Conservation (phyloP, 2,329 filamentous ascomycete species). For the Aspergillus fructus region DNA sequence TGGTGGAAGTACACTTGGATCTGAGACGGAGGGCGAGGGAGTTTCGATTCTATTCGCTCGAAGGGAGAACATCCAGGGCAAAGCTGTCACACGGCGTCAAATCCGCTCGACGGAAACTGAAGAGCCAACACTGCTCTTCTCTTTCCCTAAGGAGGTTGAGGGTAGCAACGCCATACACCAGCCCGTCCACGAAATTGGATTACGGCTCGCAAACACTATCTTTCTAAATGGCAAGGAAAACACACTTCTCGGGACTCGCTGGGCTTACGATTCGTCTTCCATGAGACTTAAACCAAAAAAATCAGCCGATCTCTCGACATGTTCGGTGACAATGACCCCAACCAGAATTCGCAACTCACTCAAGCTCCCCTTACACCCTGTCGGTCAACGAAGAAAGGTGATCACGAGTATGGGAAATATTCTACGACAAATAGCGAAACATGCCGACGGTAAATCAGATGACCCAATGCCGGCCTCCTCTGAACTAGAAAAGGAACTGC, state of each 20-base stretch:
- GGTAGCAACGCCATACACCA: constrained; percentile 5
- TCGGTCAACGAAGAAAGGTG: constrained; percentile 38
- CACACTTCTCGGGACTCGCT: constrained; percentile 39
- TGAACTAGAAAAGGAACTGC: constrained; percentile 42
- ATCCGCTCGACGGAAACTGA: constrained; percentile 29
- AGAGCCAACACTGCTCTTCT: constrained; percentile 35
- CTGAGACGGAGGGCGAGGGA: constrained; percentile 30
- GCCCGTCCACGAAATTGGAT: constrained; percentile 32
- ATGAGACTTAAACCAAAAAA: constrained; percentile 26
- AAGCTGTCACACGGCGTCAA: constrained; percentile 27
- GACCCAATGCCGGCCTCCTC: constrained; percentile 40
- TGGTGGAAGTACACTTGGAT: neutral
- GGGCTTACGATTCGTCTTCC: constrained; percentile 25
- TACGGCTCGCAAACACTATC: constrained; percentile 43
- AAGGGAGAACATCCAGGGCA: constrained; percentile 28
- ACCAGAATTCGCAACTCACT: constrained; percentile 21
- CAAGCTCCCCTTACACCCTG: constrained; percentile 35
- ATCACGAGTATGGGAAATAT: constrained; percentile 46
- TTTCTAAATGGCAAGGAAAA: constrained; percentile 44
- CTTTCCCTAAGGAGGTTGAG: constrained; percentile 16
- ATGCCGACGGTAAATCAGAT: constrained; percentile 24
- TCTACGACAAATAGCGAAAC: constrained; percentile 40
- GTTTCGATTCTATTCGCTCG: constrained; percentile 33
- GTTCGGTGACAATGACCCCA: constrained; percentile 24
- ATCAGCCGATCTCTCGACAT: constrained; percentile 32